phyloP scores from a whole-genome alignment of 495 filamentous ascomycete species.

The Halenospora varia region DNA sequence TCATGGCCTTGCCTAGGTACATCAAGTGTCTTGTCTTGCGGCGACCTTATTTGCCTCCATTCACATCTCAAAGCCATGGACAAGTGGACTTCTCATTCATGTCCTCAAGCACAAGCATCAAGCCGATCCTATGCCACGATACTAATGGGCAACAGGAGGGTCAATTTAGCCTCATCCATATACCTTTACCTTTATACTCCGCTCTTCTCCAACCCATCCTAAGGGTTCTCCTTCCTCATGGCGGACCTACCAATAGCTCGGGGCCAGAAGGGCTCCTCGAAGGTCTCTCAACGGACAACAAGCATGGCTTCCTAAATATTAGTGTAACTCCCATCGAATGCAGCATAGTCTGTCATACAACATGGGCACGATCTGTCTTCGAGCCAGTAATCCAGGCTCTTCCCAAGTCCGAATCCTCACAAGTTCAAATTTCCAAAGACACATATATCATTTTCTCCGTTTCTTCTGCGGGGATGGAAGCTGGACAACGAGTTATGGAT shows the following conservation, averaged over 20 bases:
- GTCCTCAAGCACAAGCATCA: slow-evolving; percentile 17
- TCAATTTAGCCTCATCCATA: slow-evolving; percentile 82
- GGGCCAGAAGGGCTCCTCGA: slow-evolving; percentile 34
- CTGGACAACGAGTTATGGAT: slow-evolving; percentile 90
- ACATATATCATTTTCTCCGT: slow-evolving; percentile 87
- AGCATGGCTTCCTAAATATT: slow-evolving; percentile 85
- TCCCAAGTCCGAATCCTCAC: slow-evolving; percentile 38
- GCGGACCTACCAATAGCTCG: slow-evolving; percentile 27
- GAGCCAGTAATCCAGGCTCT: slow-evolving; percentile 57
- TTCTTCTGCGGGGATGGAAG: slow-evolving; percentile 81
- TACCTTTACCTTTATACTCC: slow-evolving; percentile 78
- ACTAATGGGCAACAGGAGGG: slow-evolving; percentile 63
- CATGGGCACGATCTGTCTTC: slow-evolving; percentile 70
- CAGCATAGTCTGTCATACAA: slow-evolving; percentile 80
- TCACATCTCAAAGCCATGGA: slow-evolving; percentile 13
- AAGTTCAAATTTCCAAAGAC: slow-evolving; percentile 72
- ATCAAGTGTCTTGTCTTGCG: slow-evolving; percentile 15
- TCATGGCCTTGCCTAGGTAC: slow-evolving; percentile 21
- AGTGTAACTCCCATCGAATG: slow-evolving; percentile 91
- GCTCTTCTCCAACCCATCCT: slow-evolving; percentile 80
- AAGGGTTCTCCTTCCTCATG: slow-evolving; percentile 61
- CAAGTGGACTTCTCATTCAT: slow-evolving; percentile 12
- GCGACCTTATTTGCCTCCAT: slow-evolving; percentile 20
- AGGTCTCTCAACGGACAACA: slow-evolving; percentile 40
- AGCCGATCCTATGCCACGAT: slow-evolving; percentile 10